These are phyloP conservation scores for Leccinellum rugosiceps DNA, from an alignment of 768 basidiomycete species.

Conservation along the genomic window DNA sequence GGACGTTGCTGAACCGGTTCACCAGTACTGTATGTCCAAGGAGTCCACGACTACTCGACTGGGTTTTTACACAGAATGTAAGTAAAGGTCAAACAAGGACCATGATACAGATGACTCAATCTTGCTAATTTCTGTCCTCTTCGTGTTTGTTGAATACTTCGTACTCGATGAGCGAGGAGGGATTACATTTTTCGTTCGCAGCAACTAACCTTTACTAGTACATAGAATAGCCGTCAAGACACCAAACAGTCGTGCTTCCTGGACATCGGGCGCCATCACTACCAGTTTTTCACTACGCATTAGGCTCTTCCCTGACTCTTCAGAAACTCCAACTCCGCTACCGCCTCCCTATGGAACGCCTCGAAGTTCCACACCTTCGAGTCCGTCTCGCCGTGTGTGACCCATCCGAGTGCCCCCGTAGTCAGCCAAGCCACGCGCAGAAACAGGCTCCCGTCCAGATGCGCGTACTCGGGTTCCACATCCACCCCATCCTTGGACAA, in stretches of 20 bases:
- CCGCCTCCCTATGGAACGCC: constrained; percentile 26
- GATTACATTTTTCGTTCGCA: background rate
- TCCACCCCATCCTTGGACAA: constrained; percentile 23
- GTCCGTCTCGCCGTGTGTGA: constrained; percentile 37
- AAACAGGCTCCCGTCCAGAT: constrained; percentile 63
- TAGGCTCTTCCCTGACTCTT: constrained; percentile 18
- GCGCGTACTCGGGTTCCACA: constrained; percentile 45
- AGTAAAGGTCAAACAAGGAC: too few species aligned
- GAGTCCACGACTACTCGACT: too few species aligned
- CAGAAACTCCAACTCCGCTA: constrained; percentile 24
- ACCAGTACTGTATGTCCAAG: too few species aligned
- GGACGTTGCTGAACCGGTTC: too few species aligned
- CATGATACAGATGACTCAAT: too few species aligned
- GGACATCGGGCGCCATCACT: background rate
- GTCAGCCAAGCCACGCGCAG: constrained; percentile 54
- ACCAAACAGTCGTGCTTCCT: background rate
- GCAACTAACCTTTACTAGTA: background rate
- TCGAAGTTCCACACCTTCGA: constrained; percentile 28
- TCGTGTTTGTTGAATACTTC: too few species aligned
- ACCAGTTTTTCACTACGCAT: too few species aligned
- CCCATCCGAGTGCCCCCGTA: constrained; percentile 40
- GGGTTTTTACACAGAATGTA: too few species aligned
- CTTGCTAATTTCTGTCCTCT: too few species aligned
- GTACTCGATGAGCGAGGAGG: too few species aligned
- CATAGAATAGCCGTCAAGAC: background rate